Evolutionary conservation across 306 rosid genomes (phyloP).

Genomic region (Dalbergia oliveri): DNA sequence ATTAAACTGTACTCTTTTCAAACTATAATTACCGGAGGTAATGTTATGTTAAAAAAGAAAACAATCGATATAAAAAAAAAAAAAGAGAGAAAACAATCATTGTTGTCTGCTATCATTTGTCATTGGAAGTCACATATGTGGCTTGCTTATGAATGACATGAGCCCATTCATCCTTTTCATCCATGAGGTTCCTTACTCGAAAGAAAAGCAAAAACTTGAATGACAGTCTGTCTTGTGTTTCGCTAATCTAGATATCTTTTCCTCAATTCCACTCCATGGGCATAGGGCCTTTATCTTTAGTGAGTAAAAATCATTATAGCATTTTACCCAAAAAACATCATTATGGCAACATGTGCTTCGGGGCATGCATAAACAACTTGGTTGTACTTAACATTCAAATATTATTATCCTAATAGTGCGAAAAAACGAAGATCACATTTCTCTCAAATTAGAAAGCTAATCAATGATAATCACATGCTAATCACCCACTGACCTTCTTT

Average conservation of each 20-base stretch:
- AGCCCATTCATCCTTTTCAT: slow-evolving; percentile 22
- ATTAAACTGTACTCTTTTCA: neutral
- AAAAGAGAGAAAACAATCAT: slow-evolving; percentile 1
- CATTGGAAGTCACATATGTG: neutral
- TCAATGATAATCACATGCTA: slow-evolving; percentile 67
- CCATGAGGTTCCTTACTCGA: neutral
- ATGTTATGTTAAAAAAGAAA: neutral
- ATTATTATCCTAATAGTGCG: slow-evolving; percentile 25
- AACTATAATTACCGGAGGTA: neutral
- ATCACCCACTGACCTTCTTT: slow-evolving; percentile 49
- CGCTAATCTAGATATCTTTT: slow-evolving; percentile 21
- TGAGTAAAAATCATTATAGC: slow-evolving; percentile 50
- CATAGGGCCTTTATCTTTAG: slow-evolving; percentile 53
- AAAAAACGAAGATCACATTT: slow-evolving; percentile 53
- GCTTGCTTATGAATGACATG: slow-evolving; percentile 3
- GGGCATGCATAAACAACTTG: slow-evolving; percentile 49
- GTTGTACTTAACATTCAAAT: slow-evolving; percentile 18
- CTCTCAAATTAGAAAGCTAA: slow-evolving; percentile 33
- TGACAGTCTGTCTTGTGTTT: slow-evolving; percentile 47
- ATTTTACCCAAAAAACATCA: slow-evolving; percentile 37
- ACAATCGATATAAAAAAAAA: neutral
- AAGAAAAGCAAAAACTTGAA: slow-evolving; percentile 11
- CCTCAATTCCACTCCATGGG: neutral
- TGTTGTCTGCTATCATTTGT: neutral
- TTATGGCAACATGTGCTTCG: slow-evolving; percentile 56